A percentile compares a stretch with the other conserved stretches of the same genome.
These are phyloP conservation scores for Lasiodiplodia theobromae DNA, from an alignment of 2,329 filamentous ascomycete species.

Conservation along the genomic window DNA sequence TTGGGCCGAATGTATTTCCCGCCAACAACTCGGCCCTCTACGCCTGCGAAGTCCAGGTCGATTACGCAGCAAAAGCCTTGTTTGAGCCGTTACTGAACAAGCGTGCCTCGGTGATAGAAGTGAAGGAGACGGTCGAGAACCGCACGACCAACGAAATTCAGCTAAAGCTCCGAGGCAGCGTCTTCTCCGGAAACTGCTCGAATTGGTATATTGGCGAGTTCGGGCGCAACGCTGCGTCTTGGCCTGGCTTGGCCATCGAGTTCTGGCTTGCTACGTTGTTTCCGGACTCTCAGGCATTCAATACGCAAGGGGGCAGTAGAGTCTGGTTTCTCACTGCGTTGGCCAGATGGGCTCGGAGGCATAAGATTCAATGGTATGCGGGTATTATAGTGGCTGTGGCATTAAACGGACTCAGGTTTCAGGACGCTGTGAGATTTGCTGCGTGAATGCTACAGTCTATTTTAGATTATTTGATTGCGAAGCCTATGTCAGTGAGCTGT, in stretches of 20 bases:
- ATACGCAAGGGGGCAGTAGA: conserved; percentile 28
- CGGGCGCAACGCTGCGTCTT: conserved; percentile 50
- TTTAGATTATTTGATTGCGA: no score
- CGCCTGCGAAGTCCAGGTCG: conserved; percentile 41
- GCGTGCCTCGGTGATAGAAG: conserved; percentile 44
- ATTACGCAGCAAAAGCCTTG: conserved; percentile 40
- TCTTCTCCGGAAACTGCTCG: conserved; percentile 49
- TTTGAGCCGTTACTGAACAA: conserved; percentile 45
- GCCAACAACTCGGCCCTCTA: conserved; percentile 46
- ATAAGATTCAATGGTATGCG: background rate
- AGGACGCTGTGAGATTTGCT: background rate
- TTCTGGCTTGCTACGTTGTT: conserved; percentile 43
- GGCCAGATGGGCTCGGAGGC: background rate
- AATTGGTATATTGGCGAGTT: conserved; percentile 53
- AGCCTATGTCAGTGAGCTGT: no score
- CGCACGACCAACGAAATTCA: conserved; percentile 43
- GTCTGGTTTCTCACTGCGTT: conserved; percentile 29
- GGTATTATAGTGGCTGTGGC: background rate
- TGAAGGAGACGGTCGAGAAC: conserved; percentile 45
- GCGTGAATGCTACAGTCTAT: no score
- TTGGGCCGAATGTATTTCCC: conserved; percentile 41
- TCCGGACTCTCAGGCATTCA: conserved; percentile 33
- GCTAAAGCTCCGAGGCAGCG: conserved; percentile 40
- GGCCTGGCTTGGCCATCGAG: conserved; percentile 43
- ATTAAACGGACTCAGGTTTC: background rate